A percentile compares a stretch with the other conserved stretches of the same genome.
Conservation (phyloP, 768 basidiomycete genomes). For the Holtermannia corniformis region DNA sequence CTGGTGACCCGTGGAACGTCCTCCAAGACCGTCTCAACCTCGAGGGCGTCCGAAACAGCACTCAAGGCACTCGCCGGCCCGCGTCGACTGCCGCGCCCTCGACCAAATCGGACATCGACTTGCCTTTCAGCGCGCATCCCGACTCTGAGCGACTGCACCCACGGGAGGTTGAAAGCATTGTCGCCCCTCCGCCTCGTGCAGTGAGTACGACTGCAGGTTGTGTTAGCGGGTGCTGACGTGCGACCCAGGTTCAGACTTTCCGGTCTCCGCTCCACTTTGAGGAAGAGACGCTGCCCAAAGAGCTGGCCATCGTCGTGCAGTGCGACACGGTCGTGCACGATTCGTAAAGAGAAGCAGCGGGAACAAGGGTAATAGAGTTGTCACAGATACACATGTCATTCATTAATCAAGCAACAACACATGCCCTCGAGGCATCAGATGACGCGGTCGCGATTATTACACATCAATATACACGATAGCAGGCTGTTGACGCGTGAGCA, state of each 20-base stretch:
- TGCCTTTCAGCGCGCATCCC: slow-evolving; percentile 19
- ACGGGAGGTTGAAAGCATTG: background rate
- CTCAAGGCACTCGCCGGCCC: slow-evolving; percentile 1
- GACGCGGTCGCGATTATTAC: background rate
- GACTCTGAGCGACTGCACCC: background rate
- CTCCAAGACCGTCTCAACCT: slow-evolving; percentile 25
- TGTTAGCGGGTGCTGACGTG: background rate
- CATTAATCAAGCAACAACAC: background rate
- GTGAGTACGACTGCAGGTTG: background rate
- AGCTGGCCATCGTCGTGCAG: slow-evolving; percentile 1
- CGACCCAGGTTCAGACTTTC: background rate
- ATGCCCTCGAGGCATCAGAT: no score
- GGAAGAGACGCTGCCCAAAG: background rate
- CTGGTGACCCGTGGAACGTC: slow-evolving; percentile 15
- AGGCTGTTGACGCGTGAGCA: no score
- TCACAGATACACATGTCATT: background rate
- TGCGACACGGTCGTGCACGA: background rate
- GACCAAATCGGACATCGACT: background rate
- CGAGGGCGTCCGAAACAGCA: slow-evolving; percentile 8
- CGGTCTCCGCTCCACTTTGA: background rate
- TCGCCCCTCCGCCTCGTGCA: background rate
- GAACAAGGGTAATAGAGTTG: no score
- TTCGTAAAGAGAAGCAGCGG: background rate
- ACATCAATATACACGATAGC: background rate
- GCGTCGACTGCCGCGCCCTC: background rate